Evolutionary conservation across 2,329 filamentous ascomycete genomes (phyloP).

Genomic region (Laburnicola sp.): DNA sequence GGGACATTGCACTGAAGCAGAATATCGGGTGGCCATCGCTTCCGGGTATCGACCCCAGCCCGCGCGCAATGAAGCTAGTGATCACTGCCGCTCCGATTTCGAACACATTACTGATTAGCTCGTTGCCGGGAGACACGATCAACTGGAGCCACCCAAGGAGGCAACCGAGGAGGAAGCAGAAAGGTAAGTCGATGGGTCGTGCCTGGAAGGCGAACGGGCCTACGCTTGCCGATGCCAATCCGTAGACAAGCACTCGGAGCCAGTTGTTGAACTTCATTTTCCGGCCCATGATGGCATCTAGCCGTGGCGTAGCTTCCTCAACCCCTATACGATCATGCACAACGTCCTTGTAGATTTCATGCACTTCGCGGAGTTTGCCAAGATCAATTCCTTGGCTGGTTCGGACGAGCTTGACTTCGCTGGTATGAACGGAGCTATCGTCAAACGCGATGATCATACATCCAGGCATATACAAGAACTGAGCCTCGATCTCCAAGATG

Average conservation of each 20-base stretch:
- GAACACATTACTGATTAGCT: slow-evolving; percentile 63
- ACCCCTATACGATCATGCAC: slow-evolving; percentile 74
- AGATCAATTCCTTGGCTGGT: slow-evolving; percentile 71
- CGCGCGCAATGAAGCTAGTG: slow-evolving; percentile 54
- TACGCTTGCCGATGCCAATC: slow-evolving; percentile 73
- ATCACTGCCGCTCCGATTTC: slow-evolving; percentile 55
- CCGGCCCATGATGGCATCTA: slow-evolving; percentile 65
- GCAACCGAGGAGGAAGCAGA: slow-evolving; percentile 75
- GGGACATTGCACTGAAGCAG: slow-evolving; percentile 56
- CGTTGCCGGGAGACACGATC: slow-evolving; percentile 71
- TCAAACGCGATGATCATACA: slow-evolving; percentile 95
- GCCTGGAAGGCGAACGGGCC: slow-evolving; percentile 80
- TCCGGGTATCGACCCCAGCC: slow-evolving; percentile 51
- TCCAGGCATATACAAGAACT: slow-evolving; percentile 86
- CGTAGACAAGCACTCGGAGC: slow-evolving; percentile 67
- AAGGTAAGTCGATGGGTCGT: slow-evolving; percentile 74
- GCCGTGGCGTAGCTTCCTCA: slow-evolving; percentile 66
- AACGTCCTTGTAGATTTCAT: slow-evolving; percentile 81
- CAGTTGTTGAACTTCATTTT: slow-evolving; percentile 57
- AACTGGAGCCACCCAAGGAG: slow-evolving; percentile 75
- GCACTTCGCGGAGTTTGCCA: slow-evolving; percentile 72
- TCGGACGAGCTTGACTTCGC: slow-evolving; percentile 76
- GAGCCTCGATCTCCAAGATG: slow-evolving; percentile 85
- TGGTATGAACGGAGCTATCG: slow-evolving; percentile 71
- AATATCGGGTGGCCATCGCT: slow-evolving; percentile 48